Percentiles rank a stretch among this genome's conserved stretches.
phyloP scores from a whole-genome alignment of 2,329 filamentous ascomycete species.

The Diaporthe helianthi region DNA sequence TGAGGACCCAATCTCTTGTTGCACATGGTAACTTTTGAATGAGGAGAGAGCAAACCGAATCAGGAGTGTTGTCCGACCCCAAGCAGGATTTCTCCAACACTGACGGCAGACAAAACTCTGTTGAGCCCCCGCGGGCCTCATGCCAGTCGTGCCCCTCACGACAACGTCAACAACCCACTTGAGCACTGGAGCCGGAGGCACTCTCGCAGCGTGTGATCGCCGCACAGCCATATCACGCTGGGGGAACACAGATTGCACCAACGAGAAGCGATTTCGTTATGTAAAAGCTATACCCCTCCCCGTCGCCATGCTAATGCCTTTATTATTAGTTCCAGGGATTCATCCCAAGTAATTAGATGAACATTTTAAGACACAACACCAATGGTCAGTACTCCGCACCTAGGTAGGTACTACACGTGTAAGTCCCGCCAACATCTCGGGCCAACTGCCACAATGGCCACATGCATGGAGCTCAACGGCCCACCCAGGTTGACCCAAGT shows the following conservation, averaged over 20 bases:
- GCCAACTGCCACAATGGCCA: slow-evolving; percentile 8
- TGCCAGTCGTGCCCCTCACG: slow-evolving; percentile 15
- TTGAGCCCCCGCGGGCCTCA: slow-evolving; percentile 13
- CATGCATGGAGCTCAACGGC: not conserved
- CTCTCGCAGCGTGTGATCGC: slow-evolving; percentile 19
- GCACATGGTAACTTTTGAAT: not conserved
- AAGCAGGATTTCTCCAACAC: slow-evolving; percentile 21
- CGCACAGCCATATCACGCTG: slow-evolving; percentile 20
- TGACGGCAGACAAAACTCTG: slow-evolving; percentile 5
- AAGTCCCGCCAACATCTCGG: not conserved
- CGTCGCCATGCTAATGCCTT: no score
- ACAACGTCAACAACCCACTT: slow-evolving; percentile 18
- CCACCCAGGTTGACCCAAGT: slow-evolving; percentile 16
- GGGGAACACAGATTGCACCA: slow-evolving; percentile 6
- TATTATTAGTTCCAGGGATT: slow-evolving; percentile 15
- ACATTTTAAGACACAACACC: slow-evolving; percentile 1
- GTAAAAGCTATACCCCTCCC: slow-evolving; percentile 5
- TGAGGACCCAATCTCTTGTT: not conserved
- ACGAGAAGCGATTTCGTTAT: slow-evolving; percentile 6
- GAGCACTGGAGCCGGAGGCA: not conserved
- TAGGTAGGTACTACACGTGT: no score
- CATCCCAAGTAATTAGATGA: slow-evolving; percentile 14
- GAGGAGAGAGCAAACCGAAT: not conserved
- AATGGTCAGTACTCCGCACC: not conserved
- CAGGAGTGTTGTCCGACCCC: slow-evolving; percentile 11